phyloP scores from a whole-genome alignment of 2,329 filamentous ascomycete genomes.

The Ophiosphaerella korrae region DNA sequence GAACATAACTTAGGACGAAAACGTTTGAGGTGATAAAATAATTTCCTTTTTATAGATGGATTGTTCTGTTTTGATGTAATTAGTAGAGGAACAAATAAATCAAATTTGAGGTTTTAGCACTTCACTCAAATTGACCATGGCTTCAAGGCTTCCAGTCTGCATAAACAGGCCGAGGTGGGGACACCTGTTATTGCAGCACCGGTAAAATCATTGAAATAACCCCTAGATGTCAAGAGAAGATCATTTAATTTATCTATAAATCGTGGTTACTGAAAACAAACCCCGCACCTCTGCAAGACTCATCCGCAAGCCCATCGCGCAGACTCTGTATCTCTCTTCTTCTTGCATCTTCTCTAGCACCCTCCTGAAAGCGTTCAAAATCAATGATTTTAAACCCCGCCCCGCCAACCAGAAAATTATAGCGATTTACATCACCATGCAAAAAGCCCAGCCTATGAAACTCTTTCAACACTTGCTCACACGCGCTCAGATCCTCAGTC shows the following conservation, averaged over 20 bases:
- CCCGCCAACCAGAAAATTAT: slow-evolving; percentile 46
- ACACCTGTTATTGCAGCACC: no score
- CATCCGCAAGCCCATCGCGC: slow-evolving; percentile 34
- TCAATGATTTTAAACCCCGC: slow-evolving; percentile 38
- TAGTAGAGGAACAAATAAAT: no score
- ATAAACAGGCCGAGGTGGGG: no score
- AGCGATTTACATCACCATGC: slow-evolving; percentile 48
- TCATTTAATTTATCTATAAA: neutral
- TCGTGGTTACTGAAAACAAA: slow-evolving; percentile 8
- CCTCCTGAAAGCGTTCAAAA: slow-evolving; percentile 32
- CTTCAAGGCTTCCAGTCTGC: no score
- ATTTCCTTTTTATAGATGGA: no score
- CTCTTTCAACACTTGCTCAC: slow-evolving; percentile 22
- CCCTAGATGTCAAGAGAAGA: no score
- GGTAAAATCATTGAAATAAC: no score
- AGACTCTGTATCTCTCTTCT: slow-evolving; percentile 36
- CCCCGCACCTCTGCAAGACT: slow-evolving; percentile 36
- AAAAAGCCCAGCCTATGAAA: slow-evolving; percentile 32
- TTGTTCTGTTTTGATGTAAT: no score
- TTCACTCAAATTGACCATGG: no score
- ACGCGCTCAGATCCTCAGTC: slow-evolving; percentile 32
- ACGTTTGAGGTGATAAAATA: no score
- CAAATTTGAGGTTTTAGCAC: no score
- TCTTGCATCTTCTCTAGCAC: slow-evolving; percentile 27
- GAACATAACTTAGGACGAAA: no score